phyloP scores from a whole-genome alignment of 768 basidiomycete genomes.

The Psilocybe subaeruginosa region DNA sequence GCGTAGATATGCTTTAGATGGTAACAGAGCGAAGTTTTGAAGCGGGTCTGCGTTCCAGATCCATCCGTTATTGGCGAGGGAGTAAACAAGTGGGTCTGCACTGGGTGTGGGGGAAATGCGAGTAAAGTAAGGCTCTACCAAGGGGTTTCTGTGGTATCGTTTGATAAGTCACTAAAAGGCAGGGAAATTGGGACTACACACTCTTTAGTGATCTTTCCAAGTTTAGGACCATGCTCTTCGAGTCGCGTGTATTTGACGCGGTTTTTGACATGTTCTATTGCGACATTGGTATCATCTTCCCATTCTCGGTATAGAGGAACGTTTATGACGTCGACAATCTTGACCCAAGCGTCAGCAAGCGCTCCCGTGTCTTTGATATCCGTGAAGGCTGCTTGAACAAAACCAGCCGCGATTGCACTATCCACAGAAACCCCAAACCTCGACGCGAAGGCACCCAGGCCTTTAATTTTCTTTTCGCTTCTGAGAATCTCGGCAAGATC shows the following conservation, averaged over 20 bases:
- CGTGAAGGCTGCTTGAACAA: slow-evolving; percentile 70
- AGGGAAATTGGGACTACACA: slow-evolving; percentile 38
- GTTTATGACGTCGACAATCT: slow-evolving; percentile 85
- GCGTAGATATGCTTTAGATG: slow-evolving; percentile 93
- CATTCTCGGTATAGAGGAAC: slow-evolving; percentile 87
- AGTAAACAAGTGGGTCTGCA: slow-evolving; percentile 60
- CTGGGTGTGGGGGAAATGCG: slow-evolving; percentile 54
- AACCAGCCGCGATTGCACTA: slow-evolving; percentile 66
- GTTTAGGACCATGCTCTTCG: slow-evolving; percentile 80
- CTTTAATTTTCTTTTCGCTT: slow-evolving; percentile 54
- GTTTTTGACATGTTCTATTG: slow-evolving; percentile 74
- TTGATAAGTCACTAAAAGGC: slow-evolving; percentile 2
- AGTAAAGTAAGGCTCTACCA: slow-evolving; percentile 94
- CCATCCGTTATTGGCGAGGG: slow-evolving; percentile 98
- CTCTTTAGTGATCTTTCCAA: slow-evolving; percentile 79
- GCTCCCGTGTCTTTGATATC: slow-evolving; percentile 50
- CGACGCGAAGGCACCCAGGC: slow-evolving; percentile 60
- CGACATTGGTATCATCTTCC: slow-evolving; percentile 78
- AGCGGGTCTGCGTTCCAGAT: slow-evolving; percentile 97
- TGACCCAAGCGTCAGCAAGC: slow-evolving; percentile 73
- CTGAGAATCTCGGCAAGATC: slow-evolving; percentile 72
- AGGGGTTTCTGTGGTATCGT: slow-evolving; percentile 58
- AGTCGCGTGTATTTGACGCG: slow-evolving; percentile 81
- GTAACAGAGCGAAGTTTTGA: slow-evolving; percentile 88
- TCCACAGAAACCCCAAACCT: slow-evolving; percentile 73